A percentile compares a stretch with the other conserved stretches of the same genome.
Conservation (phyloP, 257 asterid species). For the Cordia subcordata region DNA sequence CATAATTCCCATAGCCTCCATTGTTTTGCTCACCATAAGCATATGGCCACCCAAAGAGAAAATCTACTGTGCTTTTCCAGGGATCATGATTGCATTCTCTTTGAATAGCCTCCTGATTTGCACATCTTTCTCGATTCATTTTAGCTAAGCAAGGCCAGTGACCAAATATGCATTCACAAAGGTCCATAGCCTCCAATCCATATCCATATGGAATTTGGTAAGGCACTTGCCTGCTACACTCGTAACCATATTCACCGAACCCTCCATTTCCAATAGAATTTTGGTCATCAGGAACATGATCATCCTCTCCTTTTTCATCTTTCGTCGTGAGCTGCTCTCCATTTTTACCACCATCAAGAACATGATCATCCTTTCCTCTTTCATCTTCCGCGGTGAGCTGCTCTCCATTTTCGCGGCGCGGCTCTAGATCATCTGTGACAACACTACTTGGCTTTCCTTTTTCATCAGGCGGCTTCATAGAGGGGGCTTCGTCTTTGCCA, state of each 20-base stretch:
- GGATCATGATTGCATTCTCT: slow-evolving; percentile 37
- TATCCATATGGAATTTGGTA: slow-evolving; percentile 55
- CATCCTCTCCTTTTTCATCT: slow-evolving; percentile 2
- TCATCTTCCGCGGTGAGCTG: slow-evolving; percentile 1
- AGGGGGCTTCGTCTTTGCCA: slow-evolving; percentile 18
- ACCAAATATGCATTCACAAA: slow-evolving; percentile 78
- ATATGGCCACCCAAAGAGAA: slow-evolving; percentile 64
- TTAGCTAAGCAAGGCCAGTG: slow-evolving; percentile 81
- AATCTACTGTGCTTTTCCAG: slow-evolving; percentile 66
- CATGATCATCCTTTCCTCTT: slow-evolving; percentile 6
- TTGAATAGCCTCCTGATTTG: slow-evolving; percentile 14
- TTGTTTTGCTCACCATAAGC: slow-evolving; percentile 17
- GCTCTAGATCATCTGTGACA: slow-evolving; percentile 6
- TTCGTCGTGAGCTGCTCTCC: too few species aligned
- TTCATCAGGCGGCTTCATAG: slow-evolving; percentile 17
- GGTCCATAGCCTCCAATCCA: slow-evolving; percentile 74
- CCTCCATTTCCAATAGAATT: slow-evolving; percentile 10
- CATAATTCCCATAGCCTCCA: slow-evolving; percentile 16
- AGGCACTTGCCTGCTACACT: slow-evolving; percentile 17
- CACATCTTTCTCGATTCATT: slow-evolving; percentile 22
- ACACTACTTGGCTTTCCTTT: slow-evolving; percentile 8
- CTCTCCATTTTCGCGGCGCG: slow-evolving; percentile 10
- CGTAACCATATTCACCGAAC: slow-evolving; percentile 21
- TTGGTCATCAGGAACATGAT: slow-evolving; percentile 10
- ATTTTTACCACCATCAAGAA: neutral